Percentiles rank a stretch among this genome's conserved stretches.
Conservation (phyloP, 2,329 filamentous ascomycete genomes). For the Fusarium gaditjirri region DNA sequence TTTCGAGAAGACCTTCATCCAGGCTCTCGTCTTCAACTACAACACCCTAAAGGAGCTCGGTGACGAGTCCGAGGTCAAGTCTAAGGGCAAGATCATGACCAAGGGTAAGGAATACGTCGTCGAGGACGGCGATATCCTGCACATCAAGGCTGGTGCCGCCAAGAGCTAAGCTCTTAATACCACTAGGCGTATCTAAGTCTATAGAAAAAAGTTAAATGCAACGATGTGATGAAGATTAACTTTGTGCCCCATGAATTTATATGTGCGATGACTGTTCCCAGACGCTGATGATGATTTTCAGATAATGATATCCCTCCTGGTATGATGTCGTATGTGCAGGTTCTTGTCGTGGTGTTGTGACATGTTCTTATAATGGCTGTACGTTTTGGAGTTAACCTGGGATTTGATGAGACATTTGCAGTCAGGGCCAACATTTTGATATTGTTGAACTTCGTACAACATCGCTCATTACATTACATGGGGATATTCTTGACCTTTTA, state of each 20-base stretch:
- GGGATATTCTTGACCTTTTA: not conserved
- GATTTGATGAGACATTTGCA: not conserved
- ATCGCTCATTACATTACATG: not conserved
- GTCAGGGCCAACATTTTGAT: not conserved
- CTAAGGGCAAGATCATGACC: constrained; percentile 96
- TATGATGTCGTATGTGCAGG: too few species aligned
- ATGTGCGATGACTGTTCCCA: not conserved
- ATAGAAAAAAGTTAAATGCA: constrained; percentile 41
- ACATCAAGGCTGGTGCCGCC: constrained; percentile 90
- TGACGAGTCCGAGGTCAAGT: constrained; percentile 87
- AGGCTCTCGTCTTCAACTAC: constrained; percentile 95
- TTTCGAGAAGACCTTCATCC: constrained; percentile 99
- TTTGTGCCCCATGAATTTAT: not conserved
- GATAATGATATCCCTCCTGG: too few species aligned
- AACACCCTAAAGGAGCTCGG: constrained; percentile 82
- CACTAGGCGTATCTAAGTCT: constrained; percentile 8
- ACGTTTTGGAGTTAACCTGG: not conserved
- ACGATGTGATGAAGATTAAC: constrained; percentile 33
- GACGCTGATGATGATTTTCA: not conserved
- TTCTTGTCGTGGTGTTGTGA: not conserved
- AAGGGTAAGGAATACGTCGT: constrained; percentile 98
- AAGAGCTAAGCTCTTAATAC: constrained; percentile 65
- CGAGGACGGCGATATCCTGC: constrained; percentile 82
- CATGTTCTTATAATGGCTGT: not conserved
- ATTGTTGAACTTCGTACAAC: not conserved